phyloP scores from a whole-genome alignment of 2,329 filamentous ascomycete species.

The Aspergillus floridensis region DNA sequence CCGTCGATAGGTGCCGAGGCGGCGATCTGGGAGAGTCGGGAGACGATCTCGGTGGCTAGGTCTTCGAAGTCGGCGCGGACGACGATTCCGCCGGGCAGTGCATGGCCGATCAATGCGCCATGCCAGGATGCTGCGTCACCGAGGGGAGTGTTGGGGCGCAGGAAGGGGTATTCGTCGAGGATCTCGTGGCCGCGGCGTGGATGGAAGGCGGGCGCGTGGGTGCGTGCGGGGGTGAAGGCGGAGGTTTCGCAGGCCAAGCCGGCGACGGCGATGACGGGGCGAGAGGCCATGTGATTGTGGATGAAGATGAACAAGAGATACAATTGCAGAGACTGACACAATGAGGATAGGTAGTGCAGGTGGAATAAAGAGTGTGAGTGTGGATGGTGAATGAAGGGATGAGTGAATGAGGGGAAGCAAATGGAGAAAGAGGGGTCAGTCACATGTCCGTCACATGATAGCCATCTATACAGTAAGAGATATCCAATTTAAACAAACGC shows the following conservation, averaged over 20 bases:
- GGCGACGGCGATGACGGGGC: slow-evolving; percentile 52
- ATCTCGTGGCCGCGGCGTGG: slow-evolving; percentile 46
- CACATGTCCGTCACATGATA: background rate
- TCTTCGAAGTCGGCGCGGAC: slow-evolving; percentile 46
- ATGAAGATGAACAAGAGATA: no score
- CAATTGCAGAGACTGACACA: no score
- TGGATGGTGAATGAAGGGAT: no score
- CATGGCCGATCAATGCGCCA: slow-evolving; percentile 52
- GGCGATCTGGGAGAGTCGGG: slow-evolving; percentile 39
- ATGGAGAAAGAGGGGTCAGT: background rate
- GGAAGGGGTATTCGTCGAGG: slow-evolving; percentile 47
- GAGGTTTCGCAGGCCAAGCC: slow-evolving; percentile 56
- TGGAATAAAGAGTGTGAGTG: no score
- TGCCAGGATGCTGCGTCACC: slow-evolving; percentile 48
- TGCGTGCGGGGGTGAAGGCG: slow-evolving; percentile 53
- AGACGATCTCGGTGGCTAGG: slow-evolving; percentile 44
- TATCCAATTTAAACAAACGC: no score
- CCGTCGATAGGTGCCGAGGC: slow-evolving; percentile 43
- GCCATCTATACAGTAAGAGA: no score
- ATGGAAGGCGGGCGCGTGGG: slow-evolving; percentile 50
- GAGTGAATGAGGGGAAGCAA: background rate
- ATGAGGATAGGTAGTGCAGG: background rate
- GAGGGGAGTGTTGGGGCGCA: slow-evolving; percentile 43
- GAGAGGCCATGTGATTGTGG: slow-evolving; percentile 28
- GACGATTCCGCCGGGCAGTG: slow-evolving; percentile 45